These are phyloP conservation scores for Tetrahymena malaccensis DNA, from an alignment of 73 alveolate species.

Conservation along the genomic window DNA sequence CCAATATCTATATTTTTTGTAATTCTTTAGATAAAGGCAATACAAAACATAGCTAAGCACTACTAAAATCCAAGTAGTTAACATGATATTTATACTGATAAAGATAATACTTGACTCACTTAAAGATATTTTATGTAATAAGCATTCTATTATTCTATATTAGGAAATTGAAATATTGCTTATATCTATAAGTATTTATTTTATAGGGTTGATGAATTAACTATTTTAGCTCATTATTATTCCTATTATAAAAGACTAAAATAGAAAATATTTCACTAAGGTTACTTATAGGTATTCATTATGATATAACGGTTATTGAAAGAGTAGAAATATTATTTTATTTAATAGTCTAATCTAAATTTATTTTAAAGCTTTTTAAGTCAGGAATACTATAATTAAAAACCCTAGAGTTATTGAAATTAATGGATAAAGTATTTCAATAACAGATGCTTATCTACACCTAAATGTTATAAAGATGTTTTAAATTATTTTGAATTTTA, in stretches of 20 bases:
- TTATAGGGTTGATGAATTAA: not conserved
- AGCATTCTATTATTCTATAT: not conserved
- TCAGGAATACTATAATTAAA: too few relatives aligned
- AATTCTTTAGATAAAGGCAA: not conserved
- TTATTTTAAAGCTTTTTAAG: too few relatives aligned
- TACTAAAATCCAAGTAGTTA: not conserved
- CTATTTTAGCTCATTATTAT: not conserved
- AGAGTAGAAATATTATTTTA: too few relatives aligned
- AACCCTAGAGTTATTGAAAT: too few relatives aligned
- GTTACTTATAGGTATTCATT: not conserved
- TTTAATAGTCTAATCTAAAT: too few relatives aligned
- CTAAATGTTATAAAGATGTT: too few relatives aligned
- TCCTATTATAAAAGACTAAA: not conserved
- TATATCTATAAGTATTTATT: not conserved
- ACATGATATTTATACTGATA: not conserved
- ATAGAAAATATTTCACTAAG: not conserved
- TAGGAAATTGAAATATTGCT: not conserved
- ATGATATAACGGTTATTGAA: too few relatives aligned
- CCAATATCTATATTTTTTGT: not conserved
- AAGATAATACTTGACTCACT: not conserved
- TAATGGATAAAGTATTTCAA: too few relatives aligned
- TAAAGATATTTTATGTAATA: too few relatives aligned
- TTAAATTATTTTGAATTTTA: not conserved
- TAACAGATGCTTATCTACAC: too few relatives aligned
- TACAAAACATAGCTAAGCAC: not conserved